A percentile compares a stretch with the other conserved stretches of the same genome.
These are phyloP conservation scores for Ceratorhiza oryzae-sativae DNA, from an alignment of 1,284 basidiomycete genomes.

Conservation along the genomic window DNA sequence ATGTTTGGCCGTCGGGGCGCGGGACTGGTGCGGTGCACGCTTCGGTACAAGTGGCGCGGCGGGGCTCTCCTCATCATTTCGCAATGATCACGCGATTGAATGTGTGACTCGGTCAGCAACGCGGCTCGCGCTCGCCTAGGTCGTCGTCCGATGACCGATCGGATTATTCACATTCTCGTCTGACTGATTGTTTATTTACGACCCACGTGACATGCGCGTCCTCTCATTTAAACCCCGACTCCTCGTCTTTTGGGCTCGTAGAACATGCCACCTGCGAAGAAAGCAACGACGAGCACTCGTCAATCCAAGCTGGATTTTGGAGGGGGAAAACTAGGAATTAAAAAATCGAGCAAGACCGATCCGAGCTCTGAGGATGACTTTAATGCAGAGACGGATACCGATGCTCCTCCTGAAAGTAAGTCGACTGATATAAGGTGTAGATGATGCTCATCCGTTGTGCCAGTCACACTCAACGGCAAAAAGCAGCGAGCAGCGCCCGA, in stretches of 20 bases:
- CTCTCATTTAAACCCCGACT: slow-evolving; percentile 4
- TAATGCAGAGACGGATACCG: slow-evolving; percentile 26
- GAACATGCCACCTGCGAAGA: slow-evolving; percentile 30
- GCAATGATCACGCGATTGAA: slow-evolving; percentile 9
- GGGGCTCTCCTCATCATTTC: neutral
- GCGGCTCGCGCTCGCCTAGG: slow-evolving; percentile 4
- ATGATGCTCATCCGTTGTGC: neutral
- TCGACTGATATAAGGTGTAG: neutral
- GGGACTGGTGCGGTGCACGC: neutral
- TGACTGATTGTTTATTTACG: slow-evolving; percentile 38
- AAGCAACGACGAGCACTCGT: neutral
- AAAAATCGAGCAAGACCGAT: slow-evolving; percentile 18
- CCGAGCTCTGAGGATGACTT: slow-evolving; percentile 24
- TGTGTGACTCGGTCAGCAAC: slow-evolving; percentile 3
- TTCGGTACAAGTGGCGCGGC: slow-evolving; percentile 2
- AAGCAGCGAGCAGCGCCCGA: slow-evolving; percentile 53
- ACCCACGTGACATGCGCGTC: slow-evolving; percentile 24
- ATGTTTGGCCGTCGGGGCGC: neutral
- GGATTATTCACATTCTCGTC: neutral
- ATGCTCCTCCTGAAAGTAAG: slow-evolving; percentile 6
- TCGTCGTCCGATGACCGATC: slow-evolving; percentile 13
- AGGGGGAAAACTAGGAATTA: slow-evolving; percentile 22
- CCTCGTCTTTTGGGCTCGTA: neutral
- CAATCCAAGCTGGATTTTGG: slow-evolving; percentile 29
- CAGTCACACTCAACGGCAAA: slow-evolving; percentile 39